phyloP scores from a whole-genome alignment of 495 filamentous ascomycete species.

The Talaromyces proteolyticus region DNA sequence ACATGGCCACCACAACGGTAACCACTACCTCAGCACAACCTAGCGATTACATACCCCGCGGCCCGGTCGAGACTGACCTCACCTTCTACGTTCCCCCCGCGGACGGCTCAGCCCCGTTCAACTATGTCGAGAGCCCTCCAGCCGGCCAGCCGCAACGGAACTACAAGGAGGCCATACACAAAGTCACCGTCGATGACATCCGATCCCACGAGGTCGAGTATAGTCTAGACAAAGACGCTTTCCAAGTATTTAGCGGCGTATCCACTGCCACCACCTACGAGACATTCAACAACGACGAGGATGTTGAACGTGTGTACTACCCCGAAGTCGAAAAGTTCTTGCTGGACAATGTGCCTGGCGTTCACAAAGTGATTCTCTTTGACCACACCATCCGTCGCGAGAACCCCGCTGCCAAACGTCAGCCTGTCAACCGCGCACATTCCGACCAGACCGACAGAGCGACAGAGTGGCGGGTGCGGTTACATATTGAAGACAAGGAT shows the following conservation, averaged over 20 bases:
- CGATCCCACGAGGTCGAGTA: conserved; percentile 57
- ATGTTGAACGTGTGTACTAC: conserved; percentile 69
- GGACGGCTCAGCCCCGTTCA: conserved; percentile 59
- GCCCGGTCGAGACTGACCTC: conserved; percentile 57
- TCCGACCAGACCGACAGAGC: conserved; percentile 76
- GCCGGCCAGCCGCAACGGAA: conserved; percentile 57
- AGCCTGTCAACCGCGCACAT: conserved; percentile 67
- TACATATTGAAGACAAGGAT: conserved; percentile 51
- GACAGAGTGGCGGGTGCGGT: conserved; percentile 55
- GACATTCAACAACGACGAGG: conserved; percentile 58
- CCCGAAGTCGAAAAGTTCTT: conserved; percentile 71
- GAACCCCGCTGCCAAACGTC: conserved; percentile 41
- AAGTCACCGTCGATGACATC: conserved; percentile 58
- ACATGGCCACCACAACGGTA: conserved; percentile 11
- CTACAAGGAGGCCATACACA: conserved; percentile 35
- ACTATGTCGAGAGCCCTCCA: conserved; percentile 63
- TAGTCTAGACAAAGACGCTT: conserved; percentile 68
- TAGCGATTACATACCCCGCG: conserved; percentile 49
- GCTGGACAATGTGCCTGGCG: conserved; percentile 52
- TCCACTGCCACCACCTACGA: conserved; percentile 42
- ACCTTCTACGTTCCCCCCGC: conserved; percentile 64
- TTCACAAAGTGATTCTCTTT: conserved; percentile 64
- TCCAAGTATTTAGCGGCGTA: conserved; percentile 48
- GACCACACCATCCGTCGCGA: conserved; percentile 84
- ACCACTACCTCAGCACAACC: conserved; percentile 5